phyloP scores from a whole-genome alignment of 2,329 filamentous ascomycete species.

The Lachnellula occidentalis region DNA sequence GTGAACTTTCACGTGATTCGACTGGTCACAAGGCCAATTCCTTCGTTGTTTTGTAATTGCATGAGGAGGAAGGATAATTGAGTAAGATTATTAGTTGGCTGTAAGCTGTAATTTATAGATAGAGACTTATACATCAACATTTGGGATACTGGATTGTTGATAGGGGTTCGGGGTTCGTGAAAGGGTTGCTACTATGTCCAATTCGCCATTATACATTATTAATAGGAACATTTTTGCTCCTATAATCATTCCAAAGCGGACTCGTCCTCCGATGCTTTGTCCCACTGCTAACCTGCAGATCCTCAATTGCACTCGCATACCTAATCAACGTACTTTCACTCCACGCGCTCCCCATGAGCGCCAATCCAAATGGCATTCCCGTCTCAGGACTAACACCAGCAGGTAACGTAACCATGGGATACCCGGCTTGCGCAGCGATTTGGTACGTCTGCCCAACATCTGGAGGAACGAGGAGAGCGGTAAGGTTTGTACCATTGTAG shows the following conservation, averaged over 20 bases:
- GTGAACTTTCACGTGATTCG: too few relatives aligned
- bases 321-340: slow-evolving; percentile 51
- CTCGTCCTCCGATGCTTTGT: slow-evolving; percentile 42
- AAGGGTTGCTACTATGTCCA: too few relatives aligned
- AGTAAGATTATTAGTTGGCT: too few relatives aligned
- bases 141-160: too few relatives aligned
- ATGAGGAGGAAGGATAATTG: too few relatives aligned
- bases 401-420: slow-evolving; percentile 66
- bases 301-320: slow-evolving; percentile 59
- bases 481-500: slow-evolving; percentile 40
- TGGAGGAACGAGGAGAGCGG: slow-evolving; percentile 62
- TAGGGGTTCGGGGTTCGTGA: too few relatives aligned
- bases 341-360: slow-evolving; percentile 56
- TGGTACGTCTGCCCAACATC: slow-evolving; percentile 64
- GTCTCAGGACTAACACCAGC: slow-evolving; percentile 48
- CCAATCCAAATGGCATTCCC: slow-evolving; percentile 58
- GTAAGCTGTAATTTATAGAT: too few relatives aligned
- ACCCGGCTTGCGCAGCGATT: slow-evolving; percentile 69
- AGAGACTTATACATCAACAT: too few relatives aligned
- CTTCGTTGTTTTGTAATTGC: too few relatives aligned
- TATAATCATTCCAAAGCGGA: slow-evolving; percentile 49
- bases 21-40: too few relatives aligned
- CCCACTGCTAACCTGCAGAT: slow-evolving; percentile 42
- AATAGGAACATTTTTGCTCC: slow-evolving; percentile 40
- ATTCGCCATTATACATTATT: slow-evolving; percentile 17